Evolutionary conservation across 1,284 basidiomycete species (phyloP), one percentile per base, ranked within the genome.

Genomic region (Pisolithus thermaeus): DNA sequence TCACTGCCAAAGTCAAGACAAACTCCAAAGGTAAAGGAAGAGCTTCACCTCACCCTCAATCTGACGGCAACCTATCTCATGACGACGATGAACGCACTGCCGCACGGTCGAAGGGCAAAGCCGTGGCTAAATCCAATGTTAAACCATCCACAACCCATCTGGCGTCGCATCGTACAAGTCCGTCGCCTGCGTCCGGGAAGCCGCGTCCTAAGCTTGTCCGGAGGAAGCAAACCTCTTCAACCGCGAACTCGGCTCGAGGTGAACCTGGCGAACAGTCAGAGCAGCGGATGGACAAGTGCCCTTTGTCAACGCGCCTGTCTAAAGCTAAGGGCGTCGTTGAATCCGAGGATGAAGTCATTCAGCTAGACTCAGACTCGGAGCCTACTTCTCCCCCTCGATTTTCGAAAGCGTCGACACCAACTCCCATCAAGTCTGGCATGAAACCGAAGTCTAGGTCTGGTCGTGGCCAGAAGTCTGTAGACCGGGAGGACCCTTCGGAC

Each of bases 351-450:
- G 50, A 48, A 32, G 25, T 4, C 12, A 44, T 18, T 32, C 20
- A 7, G 4, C 9, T 38, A 6, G 38, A 4, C 18, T 55, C 47
- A 1, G 54, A 54, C 11, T 59, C 56, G 1, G 52, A 60, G 22
- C 49, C 16, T 4, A 52, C 54, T 0, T 32, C 27, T 16, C 56
- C 64, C 0, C 55, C 61, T 20, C 54, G 62, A 28, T 60, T 46
- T 43, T 2, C 41, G 0, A 6, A 44, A 18, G 52, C 39, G 2
- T 22, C 14, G 50, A 32, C 53, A 2, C 20, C 0, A 40, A 64
- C 67, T 0, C 64, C 64, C 11, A 47, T 69, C 49, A 66, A 56
- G 39, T 65, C 64, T 2, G 54, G 56, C 11, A 68, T 69, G 67
- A 69, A 58, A 23, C 57, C 59, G 28, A 55, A 56, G 38, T 55